phyloP scores from a whole-genome alignment of 495 filamentous ascomycete species.

The Trichoderma virens region DNA sequence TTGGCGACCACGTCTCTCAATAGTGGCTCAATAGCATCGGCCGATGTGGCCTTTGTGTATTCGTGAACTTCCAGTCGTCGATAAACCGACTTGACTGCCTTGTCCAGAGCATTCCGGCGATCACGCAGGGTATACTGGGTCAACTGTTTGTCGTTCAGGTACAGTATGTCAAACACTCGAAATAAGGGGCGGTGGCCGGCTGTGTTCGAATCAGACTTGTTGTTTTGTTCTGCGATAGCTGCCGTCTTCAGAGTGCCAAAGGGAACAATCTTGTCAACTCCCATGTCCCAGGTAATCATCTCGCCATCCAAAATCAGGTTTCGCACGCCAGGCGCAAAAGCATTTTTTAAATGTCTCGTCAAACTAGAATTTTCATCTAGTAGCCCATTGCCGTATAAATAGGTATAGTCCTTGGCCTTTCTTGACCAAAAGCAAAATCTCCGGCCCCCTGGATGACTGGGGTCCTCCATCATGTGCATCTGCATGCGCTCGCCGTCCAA shows the following conservation, averaged over 20 bases:
- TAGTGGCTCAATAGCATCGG: slow-evolving; percentile 65
- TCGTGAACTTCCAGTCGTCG: slow-evolving; percentile 79
- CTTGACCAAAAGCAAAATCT: slow-evolving; percentile 88
- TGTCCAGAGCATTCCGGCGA: slow-evolving; percentile 65
- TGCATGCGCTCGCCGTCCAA: slow-evolving; percentile 97
- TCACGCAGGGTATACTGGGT: slow-evolving; percentile 79
- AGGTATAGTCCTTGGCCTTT: slow-evolving; percentile 95
- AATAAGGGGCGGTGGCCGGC: slow-evolving; percentile 73
- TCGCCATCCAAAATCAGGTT: slow-evolving; percentile 91
- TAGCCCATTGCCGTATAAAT: slow-evolving; percentile 77
- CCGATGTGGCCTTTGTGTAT: slow-evolving; percentile 56
- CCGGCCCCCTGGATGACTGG: slow-evolving; percentile 56
- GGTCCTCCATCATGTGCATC: slow-evolving; percentile 79
- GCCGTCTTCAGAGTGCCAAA: slow-evolving; percentile 95
- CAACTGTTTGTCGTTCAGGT: slow-evolving; percentile 72
- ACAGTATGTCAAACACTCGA: slow-evolving; percentile 81
- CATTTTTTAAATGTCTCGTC: slow-evolving; percentile 69
- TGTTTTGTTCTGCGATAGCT: slow-evolving; percentile 71
- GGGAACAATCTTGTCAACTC: slow-evolving; percentile 70
- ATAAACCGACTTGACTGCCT: slow-evolving; percentile 54
- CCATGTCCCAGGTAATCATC: slow-evolving; percentile 98
- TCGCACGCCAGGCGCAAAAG: slow-evolving; percentile 69
- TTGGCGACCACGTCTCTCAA: slow-evolving; percentile 80
- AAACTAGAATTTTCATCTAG: slow-evolving; percentile 69
- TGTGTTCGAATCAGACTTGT: slow-evolving; percentile 60